Percentiles rank a stretch among this genome's conserved stretches.
Evolutionary conservation across 2,329 filamentous ascomycete genomes (phyloP).

Genomic region (Ustulina deusta): DNA sequence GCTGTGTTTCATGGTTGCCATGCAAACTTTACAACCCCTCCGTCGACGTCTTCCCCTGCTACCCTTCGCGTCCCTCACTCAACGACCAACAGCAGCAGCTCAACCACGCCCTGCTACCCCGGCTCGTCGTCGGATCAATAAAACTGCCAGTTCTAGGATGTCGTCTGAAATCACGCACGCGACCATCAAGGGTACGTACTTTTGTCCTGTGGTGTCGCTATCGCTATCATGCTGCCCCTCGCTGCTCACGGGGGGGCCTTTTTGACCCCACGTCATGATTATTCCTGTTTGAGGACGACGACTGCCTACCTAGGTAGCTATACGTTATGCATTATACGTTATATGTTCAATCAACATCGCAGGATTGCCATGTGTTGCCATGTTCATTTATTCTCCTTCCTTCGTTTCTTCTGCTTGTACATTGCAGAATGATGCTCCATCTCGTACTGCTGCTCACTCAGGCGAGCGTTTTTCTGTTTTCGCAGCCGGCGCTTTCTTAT

Average conservation of each 20-base stretch:
- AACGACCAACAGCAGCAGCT: neutral
- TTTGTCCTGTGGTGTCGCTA: neutral
- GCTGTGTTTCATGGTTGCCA: conserved; percentile 38
- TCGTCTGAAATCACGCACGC: conserved; percentile 65
- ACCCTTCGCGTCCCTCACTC: conserved; percentile 4
- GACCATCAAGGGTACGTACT: conserved; percentile 69
- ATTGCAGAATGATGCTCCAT: neutral
- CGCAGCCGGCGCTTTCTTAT: neutral
- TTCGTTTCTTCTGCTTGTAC: neutral
- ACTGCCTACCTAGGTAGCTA: no score
- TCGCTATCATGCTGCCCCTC: conserved; percentile 20
- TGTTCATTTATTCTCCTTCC: neutral
- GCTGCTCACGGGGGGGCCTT: conserved; percentile 7
- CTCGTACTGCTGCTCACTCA: neutral
- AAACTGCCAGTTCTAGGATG: conserved; percentile 54
- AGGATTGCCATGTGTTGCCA: neutral
- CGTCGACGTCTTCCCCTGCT: conserved; percentile 16
- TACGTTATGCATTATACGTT: no score
- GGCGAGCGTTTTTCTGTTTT: neutral
- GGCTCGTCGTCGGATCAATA: neutral
- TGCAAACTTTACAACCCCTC: conserved; percentile 22
- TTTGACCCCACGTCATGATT: conserved; percentile 10
- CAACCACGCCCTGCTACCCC: neutral
- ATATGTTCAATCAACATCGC: neutral
- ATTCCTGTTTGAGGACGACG: neutral